A percentile compares a stretch with the other conserved stretches of the same genome.
Evolutionary conservation across 768 basidiomycete genomes (phyloP).

Genomic region (Collybiopsis confluens): DNA sequence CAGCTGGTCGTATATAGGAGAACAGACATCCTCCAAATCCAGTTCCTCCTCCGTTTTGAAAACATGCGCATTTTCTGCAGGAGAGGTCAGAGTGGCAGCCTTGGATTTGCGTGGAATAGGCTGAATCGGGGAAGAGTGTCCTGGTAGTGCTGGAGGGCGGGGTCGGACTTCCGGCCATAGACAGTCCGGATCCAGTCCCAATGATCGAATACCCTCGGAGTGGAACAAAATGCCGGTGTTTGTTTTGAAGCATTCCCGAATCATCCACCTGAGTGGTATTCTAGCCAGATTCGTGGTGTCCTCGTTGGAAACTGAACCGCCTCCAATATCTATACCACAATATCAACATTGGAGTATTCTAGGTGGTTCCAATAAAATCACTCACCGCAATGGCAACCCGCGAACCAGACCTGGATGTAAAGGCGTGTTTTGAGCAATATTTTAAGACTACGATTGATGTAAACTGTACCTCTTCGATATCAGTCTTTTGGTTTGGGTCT

Average conservation of each 20-base stretch:
- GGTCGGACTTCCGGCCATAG: slow-evolving; percentile 40
- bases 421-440: too few species aligned
- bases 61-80: slow-evolving; percentile 17
- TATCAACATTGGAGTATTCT: neutral
- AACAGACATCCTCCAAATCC: slow-evolving; percentile 56
- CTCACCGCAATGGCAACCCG: slow-evolving; percentile 31
- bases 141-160: slow-evolving; percentile 30
- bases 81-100: slow-evolving; percentile 10
- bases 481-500: slow-evolving; percentile 6
- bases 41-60: slow-evolving; percentile 48
- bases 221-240: slow-evolving; percentile 61
- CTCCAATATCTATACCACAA: slow-evolving; percentile 29
- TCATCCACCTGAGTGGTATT: slow-evolving; percentile 75
- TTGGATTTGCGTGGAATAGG: slow-evolving; percentile 16
- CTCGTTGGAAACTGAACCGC: slow-evolving; percentile 19
- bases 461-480: slow-evolving; percentile 6
- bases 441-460: too few species aligned
- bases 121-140: slow-evolving; percentile 18
- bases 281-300: slow-evolving; percentile 58
- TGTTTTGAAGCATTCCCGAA: slow-evolving; percentile 55
- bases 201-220: slow-evolving; percentile 35
- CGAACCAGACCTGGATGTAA: slow-evolving; percentile 3
- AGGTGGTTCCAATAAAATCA: neutral
- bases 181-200: slow-evolving; percentile 42
- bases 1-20: slow-evolving; percentile 55